A percentile compares a stretch with the other conserved stretches of the same genome.
Evolutionary conservation across 2,329 filamentous ascomycete species (phyloP).

Genomic region (Pseudocercospora pini-densiflorae): DNA sequence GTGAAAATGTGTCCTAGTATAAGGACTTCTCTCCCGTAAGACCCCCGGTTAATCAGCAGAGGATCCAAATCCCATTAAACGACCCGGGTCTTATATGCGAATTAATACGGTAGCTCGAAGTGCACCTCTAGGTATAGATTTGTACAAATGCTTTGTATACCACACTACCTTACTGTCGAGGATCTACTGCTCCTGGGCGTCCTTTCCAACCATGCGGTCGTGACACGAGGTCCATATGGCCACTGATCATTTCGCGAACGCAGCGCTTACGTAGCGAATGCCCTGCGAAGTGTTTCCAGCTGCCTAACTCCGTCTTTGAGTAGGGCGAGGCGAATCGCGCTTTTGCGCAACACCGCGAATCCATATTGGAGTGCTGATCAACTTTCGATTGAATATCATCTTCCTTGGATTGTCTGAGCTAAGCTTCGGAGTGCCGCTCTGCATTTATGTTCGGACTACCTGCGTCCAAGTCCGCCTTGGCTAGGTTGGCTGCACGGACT

Average conservation of each 20-base stretch:
- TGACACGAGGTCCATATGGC: neutral
- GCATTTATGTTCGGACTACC: neutral
- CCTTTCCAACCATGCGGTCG: neutral
- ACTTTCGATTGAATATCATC: neutral
- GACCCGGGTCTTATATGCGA: too few relatives aligned
- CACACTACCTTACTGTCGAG: neutral
- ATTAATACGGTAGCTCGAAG: neutral
- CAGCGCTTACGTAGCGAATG: neutral
- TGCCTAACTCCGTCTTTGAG: neutral
- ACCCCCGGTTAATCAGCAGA: too few relatives aligned
- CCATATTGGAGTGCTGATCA: neutral
- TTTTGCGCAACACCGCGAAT: neutral
- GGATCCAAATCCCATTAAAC: too few relatives aligned
- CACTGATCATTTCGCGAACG: neutral
- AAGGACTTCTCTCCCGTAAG: too few relatives aligned
- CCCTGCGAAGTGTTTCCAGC: neutral
- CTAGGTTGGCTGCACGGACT: neutral
- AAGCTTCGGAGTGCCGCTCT: neutral
- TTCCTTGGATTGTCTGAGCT: neutral
- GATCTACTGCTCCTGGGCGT: neutral
- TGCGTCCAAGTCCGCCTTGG: neutral
- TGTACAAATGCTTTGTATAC: neutral
- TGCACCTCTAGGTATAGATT: neutral
- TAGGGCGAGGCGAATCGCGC: neutral
- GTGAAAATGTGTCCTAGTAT: too few relatives aligned